Base-by-base conservation (phyloP, 805 yeast species). In the Kuraishia capsulata region DNA sequence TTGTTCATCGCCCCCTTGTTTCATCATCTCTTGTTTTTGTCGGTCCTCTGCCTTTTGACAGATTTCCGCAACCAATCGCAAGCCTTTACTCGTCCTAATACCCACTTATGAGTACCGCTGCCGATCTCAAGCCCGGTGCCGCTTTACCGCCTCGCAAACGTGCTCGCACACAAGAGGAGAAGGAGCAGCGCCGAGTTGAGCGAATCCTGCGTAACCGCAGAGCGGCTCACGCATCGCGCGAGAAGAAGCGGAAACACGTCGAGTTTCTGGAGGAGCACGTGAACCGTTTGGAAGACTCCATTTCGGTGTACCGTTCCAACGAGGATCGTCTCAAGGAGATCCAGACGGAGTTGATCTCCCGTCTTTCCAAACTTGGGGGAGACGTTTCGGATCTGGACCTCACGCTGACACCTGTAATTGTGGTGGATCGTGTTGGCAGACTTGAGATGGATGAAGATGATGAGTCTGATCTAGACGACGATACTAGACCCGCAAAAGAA, bases 221-320 rank as follows among this genome's bases (percentile, higher is more conserved):
- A 56, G 97, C 97, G 13, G 98, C 98, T 35, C 97, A 90, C 58
- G 95, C 96, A 38, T 85, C 96, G 21, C 76, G 98, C 48, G 98
- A 92, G 56, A 89, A 90, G 75, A 90, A 90, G 73, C 76, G 97
- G 56, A 76, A 79, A 54, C 95, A 90, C 56, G 81, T 92, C 41
- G 96, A 88, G 60, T 78, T 75, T 44, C 69, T 92, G 48, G 97
- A 90, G 60, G 58, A 65, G 29, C 75, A 73, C 46, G 78, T 72
- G 29, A 48, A 56, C 31, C 53, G 59, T 25, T 59, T 75, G 47
- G 76, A 69, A 44, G 23, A 20, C 23, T 5, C 38, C 13, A 30
- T 39, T 4, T 18, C 17, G 11, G 35, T 24, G 11, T 20, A 20
- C 20, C n/a, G 16, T 11, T 6, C 24, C 14, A 25, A 23, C 30